Evolutionary conservation across 2,329 filamentous ascomycete species (phyloP), one percentile per base, ranked within the genome.

Genomic region (Phialemonium atrogriseum): DNA sequence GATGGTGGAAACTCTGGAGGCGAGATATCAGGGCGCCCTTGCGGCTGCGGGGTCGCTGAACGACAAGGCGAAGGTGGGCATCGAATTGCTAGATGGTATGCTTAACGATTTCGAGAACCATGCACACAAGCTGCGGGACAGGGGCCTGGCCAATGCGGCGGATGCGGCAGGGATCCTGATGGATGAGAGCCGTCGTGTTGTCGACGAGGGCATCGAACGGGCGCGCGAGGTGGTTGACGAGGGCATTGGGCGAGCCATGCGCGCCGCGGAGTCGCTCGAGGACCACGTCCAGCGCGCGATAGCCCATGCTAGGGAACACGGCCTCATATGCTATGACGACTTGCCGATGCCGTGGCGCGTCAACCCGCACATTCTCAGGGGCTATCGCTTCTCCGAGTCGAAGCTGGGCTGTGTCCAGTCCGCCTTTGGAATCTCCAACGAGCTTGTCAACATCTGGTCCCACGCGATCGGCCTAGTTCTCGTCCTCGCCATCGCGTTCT

Each of bases 401-500:
- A 94, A 94, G 56, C 65, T 89, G 34, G 89, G 89, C 45, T 96
- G 89, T 54, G 66, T 96, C 31, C 73, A 75, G 31, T 94, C 87
- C 14, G 77, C 85, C 40, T 88, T 94, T 50, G 72, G 76, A 40
- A 64, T 91, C 36, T 93, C 85, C 42, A 98, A 98, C 59, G 91
- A 98, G 60, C 74, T 82, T 24, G 80, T 96, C 64, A 98, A 98
- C 60, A 98, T 98, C 51, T 98, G 91, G 91, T 89, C 88, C 2
- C 91, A 98, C 54, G 76, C 82, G 10, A 71, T 98, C 18, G 91
- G 91, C 12, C 70, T 96, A n/a, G 51, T 96, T 19, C 68, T 95
- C 40, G 84, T 98, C 27, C 70, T 96, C 22, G 68, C 86, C 10
- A 72, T 96, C 25, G 91, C 91, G 35, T 89, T 98, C 46, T 94